Evolutionary conservation across 2,329 filamentous ascomycete species (phyloP), one percentile per base, ranked within the genome.

Genomic region (Cladosporium sp.): DNA sequence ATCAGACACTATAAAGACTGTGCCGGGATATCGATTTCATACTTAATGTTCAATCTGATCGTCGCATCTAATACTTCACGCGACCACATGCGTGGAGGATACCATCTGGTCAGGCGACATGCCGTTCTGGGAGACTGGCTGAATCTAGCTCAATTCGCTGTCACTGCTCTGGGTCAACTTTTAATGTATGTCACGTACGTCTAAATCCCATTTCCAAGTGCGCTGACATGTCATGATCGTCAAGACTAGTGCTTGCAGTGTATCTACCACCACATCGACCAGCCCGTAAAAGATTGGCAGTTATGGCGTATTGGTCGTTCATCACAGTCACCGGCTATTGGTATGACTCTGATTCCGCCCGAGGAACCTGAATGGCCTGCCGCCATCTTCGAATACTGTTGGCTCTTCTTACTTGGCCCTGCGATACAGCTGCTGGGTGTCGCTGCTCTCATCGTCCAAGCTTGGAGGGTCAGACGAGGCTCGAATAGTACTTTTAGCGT

Each of bases 1-100:
- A 60, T 58, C 36, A 58, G 23, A 28, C 48, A 49, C 43, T 13
- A 34, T 34, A 43, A 26, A 32, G 25, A 13, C 58, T 60, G 58
- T 39, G 21, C 26, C 25, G 39, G 58, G 25, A 60, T 60, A 26
- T 60, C 58, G 8, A 26, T 60, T 14, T 49, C 11, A 10, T 60
- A 51, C 16, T 8, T 60, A 14, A n/a, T 60, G 25, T 23, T 32
- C 39, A 60, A 23, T 43, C 7, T 14, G 25, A 60, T 60, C 39
- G 3, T 60, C 39, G 39, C 58, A 30, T n/a, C 14, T 58, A 23
- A 18, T 58, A 25, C 56, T 58, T 25, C 43, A 23, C 14, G 56
- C 11, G 54, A 18, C 25, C 7, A 39, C 5, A 21, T 23, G 11
- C n/a, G 10, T 2, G 32, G 32, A 36, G 26, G 30, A n/a, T 30